phyloP scores from a whole-genome alignment of 73 alveolate species.

The Blepharisma stoltei region DNA sequence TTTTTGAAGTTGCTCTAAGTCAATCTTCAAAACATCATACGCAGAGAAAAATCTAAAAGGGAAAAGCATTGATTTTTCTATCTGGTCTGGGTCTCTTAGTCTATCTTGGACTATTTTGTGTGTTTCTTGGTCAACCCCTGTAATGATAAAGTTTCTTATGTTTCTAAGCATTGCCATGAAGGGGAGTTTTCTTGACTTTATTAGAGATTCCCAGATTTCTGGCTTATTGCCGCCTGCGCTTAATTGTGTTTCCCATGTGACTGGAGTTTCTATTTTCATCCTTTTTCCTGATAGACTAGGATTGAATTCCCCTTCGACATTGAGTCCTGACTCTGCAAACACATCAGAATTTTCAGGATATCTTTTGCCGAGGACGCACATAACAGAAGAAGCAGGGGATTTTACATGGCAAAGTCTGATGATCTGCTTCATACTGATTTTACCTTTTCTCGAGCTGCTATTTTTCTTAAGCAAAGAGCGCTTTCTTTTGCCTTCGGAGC shows the following conservation, averaged over 20 bases:
- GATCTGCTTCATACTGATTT: conserved; percentile 41
- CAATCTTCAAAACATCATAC: not conserved
- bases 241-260: conserved; percentile 48
- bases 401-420: conserved; percentile 46
- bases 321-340: conserved; percentile 21
- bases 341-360: conserved; percentile 47
- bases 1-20: not conserved
- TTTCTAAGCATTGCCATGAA: conserved; percentile 46
- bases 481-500: conserved; percentile 44
- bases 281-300: conserved; percentile 42
- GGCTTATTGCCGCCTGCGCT: conserved; percentile 35
- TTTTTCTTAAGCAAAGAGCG: conserved; percentile 8
- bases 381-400: conserved; percentile 35
- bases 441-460: not conserved
- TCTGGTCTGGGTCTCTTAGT: not conserved
- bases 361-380: conserved; percentile 39
- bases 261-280: conserved; percentile 44
- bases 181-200: conserved; percentile 37
- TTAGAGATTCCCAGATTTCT: conserved; percentile 43
- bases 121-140: not conserved
- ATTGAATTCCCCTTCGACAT: conserved; percentile 29
- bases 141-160: conserved; percentile 38
- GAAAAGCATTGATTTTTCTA: not conserved
- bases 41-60: conserved; percentile 16
- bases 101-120: not conserved